Evolutionary conservation across 2,329 filamentous ascomycete species (phyloP).

Genomic region (Diaporthe vaccinii): DNA sequence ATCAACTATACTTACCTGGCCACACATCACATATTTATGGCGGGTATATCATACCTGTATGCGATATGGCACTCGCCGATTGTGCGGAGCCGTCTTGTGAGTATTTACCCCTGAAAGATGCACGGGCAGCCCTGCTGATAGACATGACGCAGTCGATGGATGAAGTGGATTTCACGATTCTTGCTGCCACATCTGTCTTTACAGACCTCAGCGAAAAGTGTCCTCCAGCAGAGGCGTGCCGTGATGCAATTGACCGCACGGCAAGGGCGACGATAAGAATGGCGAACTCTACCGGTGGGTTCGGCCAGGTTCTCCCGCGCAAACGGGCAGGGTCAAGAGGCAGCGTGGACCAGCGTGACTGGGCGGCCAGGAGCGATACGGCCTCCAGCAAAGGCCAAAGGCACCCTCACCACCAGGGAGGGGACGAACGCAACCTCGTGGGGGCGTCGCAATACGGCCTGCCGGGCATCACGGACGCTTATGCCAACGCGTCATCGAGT

Average conservation of each 20-base stretch:
- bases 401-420: slow-evolving; percentile 43
- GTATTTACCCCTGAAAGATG: slow-evolving; percentile 50
- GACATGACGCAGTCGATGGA: slow-evolving; percentile 77
- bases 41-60: slow-evolving; percentile 94
- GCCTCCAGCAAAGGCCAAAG: slow-evolving; percentile 44
- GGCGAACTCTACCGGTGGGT: slow-evolving; percentile 89
- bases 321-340: slow-evolving; percentile 38
- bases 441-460: slow-evolving; percentile 30
- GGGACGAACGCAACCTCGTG: slow-evolving; percentile 33
- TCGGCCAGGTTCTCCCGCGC: slow-evolving; percentile 63
- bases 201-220: slow-evolving; percentile 94
- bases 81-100: slow-evolving; percentile 86
- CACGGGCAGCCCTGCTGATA: slow-evolving; percentile 46
- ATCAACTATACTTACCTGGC: slow-evolving; percentile 98
- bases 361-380: slow-evolving; percentile 48
- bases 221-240: slow-evolving; percentile 92
- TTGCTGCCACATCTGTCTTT: slow-evolving; percentile 93
- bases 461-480: slow-evolving; percentile 42
- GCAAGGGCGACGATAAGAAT: slow-evolving; percentile 96
- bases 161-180: slow-evolving; percentile 96
- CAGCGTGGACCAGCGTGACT: slow-evolving; percentile 47
- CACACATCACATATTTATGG: slow-evolving; percentile 97
- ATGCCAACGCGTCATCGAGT: slow-evolving; percentile 58
- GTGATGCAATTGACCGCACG: slow-evolving; percentile 94
- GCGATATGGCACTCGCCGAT: slow-evolving; percentile 96